A percentile compares a stretch with the other conserved stretches of the same genome.
Conservation (phyloP, 345 rosid species). For the Zanthoxylum bungeanum region DNA sequence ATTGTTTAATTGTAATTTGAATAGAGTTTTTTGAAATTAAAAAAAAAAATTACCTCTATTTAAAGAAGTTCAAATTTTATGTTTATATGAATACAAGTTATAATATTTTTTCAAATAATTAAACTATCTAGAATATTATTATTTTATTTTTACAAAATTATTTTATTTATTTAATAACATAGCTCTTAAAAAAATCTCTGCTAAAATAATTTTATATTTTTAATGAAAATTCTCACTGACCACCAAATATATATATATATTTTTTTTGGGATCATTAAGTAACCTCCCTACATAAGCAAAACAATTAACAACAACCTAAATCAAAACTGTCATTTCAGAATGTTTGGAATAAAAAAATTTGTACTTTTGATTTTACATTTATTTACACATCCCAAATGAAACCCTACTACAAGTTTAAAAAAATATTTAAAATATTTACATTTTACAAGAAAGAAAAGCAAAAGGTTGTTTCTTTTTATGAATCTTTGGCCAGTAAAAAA, state of each 20-base stretch:
- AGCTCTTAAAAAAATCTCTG: too few species aligned
- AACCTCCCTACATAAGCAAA: neutral
- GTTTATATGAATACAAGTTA: too few species aligned
- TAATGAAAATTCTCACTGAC: too few species aligned
- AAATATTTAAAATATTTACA: neutral
- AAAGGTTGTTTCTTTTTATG: constrained; percentile 33
- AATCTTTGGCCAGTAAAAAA: constrained; percentile 26
- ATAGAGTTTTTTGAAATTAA: too few species aligned
- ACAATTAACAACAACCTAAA: constrained; percentile 15
- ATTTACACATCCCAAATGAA: constrained; percentile 16
- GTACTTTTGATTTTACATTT: constrained; percentile 22
- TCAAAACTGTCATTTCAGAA: constrained; percentile 22
- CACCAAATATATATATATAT: too few species aligned
- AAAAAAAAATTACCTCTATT: too few species aligned
- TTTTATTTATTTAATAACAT: too few species aligned
- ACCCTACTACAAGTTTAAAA: constrained; percentile 32
- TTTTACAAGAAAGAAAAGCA: constrained; percentile 9
- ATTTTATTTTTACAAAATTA: neutral
- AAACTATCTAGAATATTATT: neutral
- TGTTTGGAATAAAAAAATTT: constrained; percentile 9
- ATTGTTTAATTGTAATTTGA: too few species aligned
- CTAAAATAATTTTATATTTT: too few species aligned
- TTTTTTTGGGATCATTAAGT: too few species aligned
- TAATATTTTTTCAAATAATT: too few species aligned
- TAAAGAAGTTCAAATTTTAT: too few species aligned